Evolutionary conservation across 331 rosid genomes (phyloP), one percentile per base, ranked within the genome.

Genomic region (Dryas integrifolia): DNA sequence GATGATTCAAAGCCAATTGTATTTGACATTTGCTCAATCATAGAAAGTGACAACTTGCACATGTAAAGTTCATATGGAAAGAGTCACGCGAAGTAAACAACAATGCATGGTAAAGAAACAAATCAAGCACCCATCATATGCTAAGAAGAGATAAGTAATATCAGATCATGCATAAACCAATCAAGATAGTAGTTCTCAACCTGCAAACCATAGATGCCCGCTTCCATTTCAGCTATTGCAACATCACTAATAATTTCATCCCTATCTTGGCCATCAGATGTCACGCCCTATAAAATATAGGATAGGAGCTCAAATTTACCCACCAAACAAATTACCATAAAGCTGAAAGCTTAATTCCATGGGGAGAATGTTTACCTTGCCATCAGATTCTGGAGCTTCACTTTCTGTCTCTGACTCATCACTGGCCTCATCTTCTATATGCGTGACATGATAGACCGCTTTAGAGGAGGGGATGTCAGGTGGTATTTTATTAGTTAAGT

Each of bases 121-220:
- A 76, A 51, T 61, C 14, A 39, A 81, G 44, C 58, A 67, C 59
- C 38, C 7, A 69, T 26, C 73, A 9, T 40, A 16, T 69, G 40
- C 49, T 35, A 12, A 69, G 62, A 65, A 41, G 46, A 69, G 21
- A 57, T 65, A 45, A 60, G 58, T 57, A 14, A 51, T 47, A 55
- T 43, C 7, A 72, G 15, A 62, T 64, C 68, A 68, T 50, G 43
- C 75, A 68, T 58, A n/a, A 51, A 58, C 58, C 70, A 67, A 76
- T 67, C 51, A 70, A 74, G 60, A 67, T 12, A 69, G 73, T 55
- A 44, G 76, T 72, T 80, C 58, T 9, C 56, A 74, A 94, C 97
- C 97, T 94, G 97, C 85, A 94, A 83, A 80, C 97, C 97, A 40
- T 86, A 79, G 72, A 88, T 64, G 78, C 81, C 97, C 10, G 94